Base-by-base conservation (phyloP, 2,329 filamentous ascomycete genomes). In the Hypoxylon rubiginosum region DNA sequence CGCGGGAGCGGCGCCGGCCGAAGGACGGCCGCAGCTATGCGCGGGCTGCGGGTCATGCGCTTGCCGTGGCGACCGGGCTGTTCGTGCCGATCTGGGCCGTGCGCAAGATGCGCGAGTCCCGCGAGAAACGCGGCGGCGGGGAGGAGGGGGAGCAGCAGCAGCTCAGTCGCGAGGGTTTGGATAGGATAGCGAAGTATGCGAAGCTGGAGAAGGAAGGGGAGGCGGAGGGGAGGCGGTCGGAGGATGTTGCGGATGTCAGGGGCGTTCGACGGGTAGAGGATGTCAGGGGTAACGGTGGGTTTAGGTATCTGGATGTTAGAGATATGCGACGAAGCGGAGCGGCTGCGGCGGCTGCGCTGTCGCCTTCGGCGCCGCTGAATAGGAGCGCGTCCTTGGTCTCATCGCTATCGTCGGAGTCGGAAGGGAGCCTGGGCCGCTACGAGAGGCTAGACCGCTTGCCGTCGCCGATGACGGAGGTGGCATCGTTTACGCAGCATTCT, bases 391-490 rank as follows among this genome's bases (percentile, higher is more conserved):
- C 66, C 0, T 13, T 64, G 9, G 53, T 67, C 1, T 70, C 66
- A 17, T 64, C 66, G 19, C 46, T 67, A 4, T 70, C 68, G 17
- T 51, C 45, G 45, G 15, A 48, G 39, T 61, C 55, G 36, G 15
- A 46, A n/a, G 17, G 53, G 4, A 62, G 64, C 17, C 53, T 45
- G 28, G 62, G 52, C 7, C 51, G 55, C 13, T 68, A 68, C 17
- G 66, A 64, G 21, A 66, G 62, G 39, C 36, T 68, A 17, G 50
- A 53, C 32, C 28, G 34, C 17, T 19, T 49, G n/a, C 59, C 66
- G 5, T 62, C 62, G 17, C 66, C 59, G n/a, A 30, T 64, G 53
- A 52, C 57, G 19, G 68, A 66, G 24, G 57, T 56, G n/a, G 17
- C 48, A 13, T 36, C 61, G 41, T 58, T 48, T 43, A 9, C 36